Percentiles rank a stretch among this genome's conserved stretches.
Evolutionary conservation across 2,329 filamentous ascomycete genomes (phyloP).

Genomic region (Fusarium sulawesiense): DNA sequence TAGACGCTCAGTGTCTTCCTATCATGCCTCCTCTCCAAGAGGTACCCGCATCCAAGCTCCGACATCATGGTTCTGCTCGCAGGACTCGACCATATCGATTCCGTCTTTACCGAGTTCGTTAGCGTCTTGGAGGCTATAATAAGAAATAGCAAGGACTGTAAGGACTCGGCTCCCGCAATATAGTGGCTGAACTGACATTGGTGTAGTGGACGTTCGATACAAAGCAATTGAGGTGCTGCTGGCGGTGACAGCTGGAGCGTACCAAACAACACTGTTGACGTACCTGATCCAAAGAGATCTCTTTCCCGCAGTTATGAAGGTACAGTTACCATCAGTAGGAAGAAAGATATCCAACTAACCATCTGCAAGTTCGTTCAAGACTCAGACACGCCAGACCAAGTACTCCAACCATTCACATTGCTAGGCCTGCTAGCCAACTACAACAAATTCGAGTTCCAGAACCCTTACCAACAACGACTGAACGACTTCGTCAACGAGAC

Average conservation of each 20-base stretch:
- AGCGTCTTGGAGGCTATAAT: slow-evolving; percentile 84
- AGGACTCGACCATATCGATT: slow-evolving; percentile 88
- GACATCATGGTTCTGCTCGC: slow-evolving; percentile 92
- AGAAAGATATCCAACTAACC: not conserved
- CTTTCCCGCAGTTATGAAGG: slow-evolving; percentile 95
- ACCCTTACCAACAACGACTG: slow-evolving; percentile 90
- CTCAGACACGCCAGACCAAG: slow-evolving; percentile 70
- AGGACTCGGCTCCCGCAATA: slow-evolving; percentile 46
- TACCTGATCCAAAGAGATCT: slow-evolving; percentile 96
- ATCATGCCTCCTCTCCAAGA: slow-evolving; percentile 83
- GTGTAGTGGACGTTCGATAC: slow-evolving; percentile 76
- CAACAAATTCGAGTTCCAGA: slow-evolving; percentile 99
- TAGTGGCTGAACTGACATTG: slow-evolving; percentile 42
- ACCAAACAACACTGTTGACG: slow-evolving; percentile 91
- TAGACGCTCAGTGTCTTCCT: slow-evolving; percentile 93
- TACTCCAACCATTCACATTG: slow-evolving; percentile 81
- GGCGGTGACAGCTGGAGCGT: slow-evolving; percentile 90
- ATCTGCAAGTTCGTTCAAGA: slow-evolving; percentile 79
- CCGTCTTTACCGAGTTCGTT: slow-evolving; percentile 89
- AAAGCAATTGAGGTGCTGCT: slow-evolving; percentile 86
- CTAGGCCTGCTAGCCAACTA: slow-evolving; percentile 93
- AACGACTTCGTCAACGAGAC: slow-evolving; percentile 96
- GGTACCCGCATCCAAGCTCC: slow-evolving; percentile 93
- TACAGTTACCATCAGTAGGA: slow-evolving; percentile 52
- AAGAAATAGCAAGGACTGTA: slow-evolving; percentile 77